Percentiles rank a stretch among this genome's conserved stretches.
Conservation (phyloP, 2,329 filamentous ascomycete species). For the Fusarium nanum region DNA sequence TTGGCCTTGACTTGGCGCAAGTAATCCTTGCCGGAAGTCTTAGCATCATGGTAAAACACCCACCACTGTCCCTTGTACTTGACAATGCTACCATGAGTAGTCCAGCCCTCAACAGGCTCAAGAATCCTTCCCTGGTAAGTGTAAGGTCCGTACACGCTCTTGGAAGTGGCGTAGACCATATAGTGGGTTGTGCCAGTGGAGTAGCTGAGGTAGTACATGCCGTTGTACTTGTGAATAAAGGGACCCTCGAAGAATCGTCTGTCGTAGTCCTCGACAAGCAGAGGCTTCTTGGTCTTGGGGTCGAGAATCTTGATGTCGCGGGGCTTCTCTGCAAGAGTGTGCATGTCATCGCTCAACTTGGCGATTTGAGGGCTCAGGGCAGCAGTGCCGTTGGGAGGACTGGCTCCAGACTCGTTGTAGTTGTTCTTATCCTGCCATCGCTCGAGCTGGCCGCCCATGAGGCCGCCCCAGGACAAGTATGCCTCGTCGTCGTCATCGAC, state of each 20-base stretch:
- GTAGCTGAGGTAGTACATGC: constrained; percentile 23
- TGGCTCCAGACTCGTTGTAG: constrained; percentile 12
- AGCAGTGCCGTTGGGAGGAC: constrained; percentile 12
- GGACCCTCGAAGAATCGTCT: constrained; percentile 17
- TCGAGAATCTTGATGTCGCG: constrained; percentile 15
- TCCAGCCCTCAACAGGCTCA: constrained; percentile 19
- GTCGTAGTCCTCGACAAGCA: constrained; percentile 6
- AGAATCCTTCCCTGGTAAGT: constrained; percentile 19
- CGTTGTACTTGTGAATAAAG: constrained; percentile 16
- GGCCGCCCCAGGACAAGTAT: constrained; percentile 9
- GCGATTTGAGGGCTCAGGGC: constrained; percentile 15
- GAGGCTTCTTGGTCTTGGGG: constrained; percentile 17
- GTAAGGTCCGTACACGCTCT: constrained; percentile 17
- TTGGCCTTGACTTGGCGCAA: constrained; percentile 22
- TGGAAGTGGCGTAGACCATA: constrained; percentile 17
- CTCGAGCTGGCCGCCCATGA: constrained; percentile 18
- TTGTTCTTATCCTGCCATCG: constrained; percentile 19
- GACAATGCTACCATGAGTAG: constrained; percentile 24
- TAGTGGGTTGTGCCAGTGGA: constrained; percentile 17
- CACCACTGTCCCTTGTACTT: constrained; percentile 22
- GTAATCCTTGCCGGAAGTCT: constrained; percentile 13
- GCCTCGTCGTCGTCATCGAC: constrained; percentile 1
- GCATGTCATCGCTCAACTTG: constrained; percentile 22
- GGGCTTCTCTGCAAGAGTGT: constrained; percentile 20
- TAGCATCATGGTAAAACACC: constrained; percentile 21